Base-by-base conservation (phyloP, 2,329 filamentous ascomycete species). In the Incumbomyces lentus region DNA sequence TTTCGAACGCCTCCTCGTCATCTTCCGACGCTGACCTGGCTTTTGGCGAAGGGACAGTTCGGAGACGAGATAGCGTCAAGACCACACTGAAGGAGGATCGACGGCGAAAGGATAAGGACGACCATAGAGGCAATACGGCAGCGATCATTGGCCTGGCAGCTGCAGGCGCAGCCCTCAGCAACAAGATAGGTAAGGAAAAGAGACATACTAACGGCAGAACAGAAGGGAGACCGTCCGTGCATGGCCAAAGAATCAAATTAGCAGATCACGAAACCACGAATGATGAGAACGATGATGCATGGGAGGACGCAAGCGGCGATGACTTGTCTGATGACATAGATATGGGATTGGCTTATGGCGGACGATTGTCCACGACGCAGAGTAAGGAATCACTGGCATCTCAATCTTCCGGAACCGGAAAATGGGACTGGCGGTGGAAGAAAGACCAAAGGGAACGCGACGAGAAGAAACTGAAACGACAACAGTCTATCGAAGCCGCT, bases 21-120 rank as follows among this genome's bases (percentile, higher is more conserved):
- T 82, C 79, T 1, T 69, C 83, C 46, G 79, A 83, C 61, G 77
- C 75, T 16, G 82, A 86, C 58, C 65, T 85, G 50, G 81, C 81
- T 8, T 85, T 84, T 59, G 81, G 81, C 8, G 71, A 67, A 46
- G 80, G 78, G 13, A 81, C 62, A 31, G 49, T 65, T 2, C 62
- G 60, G 31, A 63, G 62, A 34, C 50, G 58, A 43, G 47, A 48
- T 12, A 10, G 33, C 13, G 30, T 16, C 13, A 45, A 45, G 19
- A 2, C 16, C 3, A 34, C 36, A 6, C 58, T 55, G 39, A 71
- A 70, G 50, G 59, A 55, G 11, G 59, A 55, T 17, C 58, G 55
- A 46, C 47, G 43, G 13, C 44, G 53, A 43, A 33, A 59, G 49
- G 47, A 61, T 47, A 40, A 16, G 36, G 8, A 41, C 29, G 31